Evolutionary conservation across 306 rosid genomes (phyloP), one percentile per base, ranked within the genome.

Genomic region (Vigna reflexopilosa): DNA sequence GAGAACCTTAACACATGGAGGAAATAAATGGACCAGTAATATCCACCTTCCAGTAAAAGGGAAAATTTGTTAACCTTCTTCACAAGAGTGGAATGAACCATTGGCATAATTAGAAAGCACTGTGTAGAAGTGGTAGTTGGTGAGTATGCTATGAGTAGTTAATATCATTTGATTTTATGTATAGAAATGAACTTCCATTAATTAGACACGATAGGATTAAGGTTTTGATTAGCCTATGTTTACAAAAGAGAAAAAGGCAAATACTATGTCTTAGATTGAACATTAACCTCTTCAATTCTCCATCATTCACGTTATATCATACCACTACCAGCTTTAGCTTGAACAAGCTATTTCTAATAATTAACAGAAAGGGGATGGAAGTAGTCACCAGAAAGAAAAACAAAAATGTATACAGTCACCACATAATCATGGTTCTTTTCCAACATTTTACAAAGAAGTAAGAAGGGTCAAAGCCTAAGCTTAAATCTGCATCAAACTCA

Each of bases 401-500:
- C 13, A 14, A 32, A 1, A 4, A 6, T 30, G 2, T 8, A 59
- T 34, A 42, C 26, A 40, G 40, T 58, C 58, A 78, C 17, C 54
- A 17, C 54, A 76, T 8, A 45, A 36, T 14, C 5, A 6, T 20
- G 22, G 8, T 51, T 64, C 50, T 48, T 62, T 38, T 64, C 45
- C 65, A 64, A 64, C 7, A 76, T 32, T 34, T 9, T 30, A 52
- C 12, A 66, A 73, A 56, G 8, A 36, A 36, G 26, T 12, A 57
- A 57, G 40, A 72, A 26, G 5, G 10, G 30, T 42, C 26, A 12
- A 72, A 63, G 36, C 47, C 55, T 32, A 52, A 10, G 63, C 49
- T 47, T 69, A 22, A n/a, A 72, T 56, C 57, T 66, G 58, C 54
- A 67, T 72, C 67, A 57, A 65, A 57, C 79, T 49, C 14, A 61